Evolutionary conservation across 495 filamentous ascomycete species (phyloP), one percentile per base, ranked within the genome.

Genomic region (Penicillium canescens): DNA sequence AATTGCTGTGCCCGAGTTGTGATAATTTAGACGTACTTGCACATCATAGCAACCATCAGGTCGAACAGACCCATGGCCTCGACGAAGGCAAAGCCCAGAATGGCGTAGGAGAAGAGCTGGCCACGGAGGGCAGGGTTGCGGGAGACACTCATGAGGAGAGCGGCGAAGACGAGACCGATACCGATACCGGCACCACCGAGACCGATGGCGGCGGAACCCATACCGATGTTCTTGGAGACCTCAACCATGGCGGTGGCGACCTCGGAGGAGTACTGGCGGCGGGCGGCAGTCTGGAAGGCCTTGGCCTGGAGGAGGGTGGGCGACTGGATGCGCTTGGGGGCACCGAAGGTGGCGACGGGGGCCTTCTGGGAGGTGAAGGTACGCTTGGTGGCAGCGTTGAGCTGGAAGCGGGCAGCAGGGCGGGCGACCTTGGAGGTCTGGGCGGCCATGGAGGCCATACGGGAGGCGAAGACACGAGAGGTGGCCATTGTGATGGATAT

Each of bases 11-110:
- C 45, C 53, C 53, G 35, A 42, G 53, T 50, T 31, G 48, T 54
- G 50, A 54, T 51, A 52, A 42, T 45, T 78, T 76, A 78, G 57
- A 78, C 71, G 73, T 76, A 78, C 82, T 88, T 88, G 83, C 83
- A 85, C 86, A 90, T 90, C 79, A 90, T 86, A 75, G 88, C 87
- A 87, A 92, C 84, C 88, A 93, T 93, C 67, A 93, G 85, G 70
- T 90, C 88, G 87, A 93, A 92, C 67, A 94, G 85, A 84, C 89
- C 90, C 62, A 91, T 94, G 80, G 90, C 90, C 75, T 94, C 90
- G 71, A 90, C 89, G 85, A 94, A 94, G 66, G 90, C 89, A 75
- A 94, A 94, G 78, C 89, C 89, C 68, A 94, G 78, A 87, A 94
- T 91, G 82, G 90, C 89, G 79, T 94, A 92, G 57, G 87, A 85